Conservation (phyloP, 495 filamentous ascomycete species). For the Penicillium parvum region DNA sequence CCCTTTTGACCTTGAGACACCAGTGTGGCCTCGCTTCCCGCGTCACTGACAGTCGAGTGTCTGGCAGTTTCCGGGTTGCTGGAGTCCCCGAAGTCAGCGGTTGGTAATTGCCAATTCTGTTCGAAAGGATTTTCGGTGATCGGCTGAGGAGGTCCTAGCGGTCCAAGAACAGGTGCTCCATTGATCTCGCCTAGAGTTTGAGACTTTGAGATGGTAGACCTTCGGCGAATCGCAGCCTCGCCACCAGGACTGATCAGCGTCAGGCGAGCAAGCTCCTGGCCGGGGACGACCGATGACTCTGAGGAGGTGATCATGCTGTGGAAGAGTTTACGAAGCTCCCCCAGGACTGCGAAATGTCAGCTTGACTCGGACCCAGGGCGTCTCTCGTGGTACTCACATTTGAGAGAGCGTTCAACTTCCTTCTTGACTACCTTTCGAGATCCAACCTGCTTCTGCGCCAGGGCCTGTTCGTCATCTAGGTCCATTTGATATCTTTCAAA, state of each 20-base stretch:
- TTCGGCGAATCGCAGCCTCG: slow-evolving; percentile 53
- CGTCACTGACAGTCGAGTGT: slow-evolving; percentile 21
- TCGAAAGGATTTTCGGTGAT: slow-evolving; percentile 18
- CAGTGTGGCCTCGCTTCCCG: slow-evolving; percentile 50
- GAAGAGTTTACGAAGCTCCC: slow-evolving; percentile 71
- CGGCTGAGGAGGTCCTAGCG: slow-evolving; percentile 41
- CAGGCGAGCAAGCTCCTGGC: slow-evolving; percentile 75
- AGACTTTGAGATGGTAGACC: slow-evolving; percentile 48
- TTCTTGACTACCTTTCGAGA: slow-evolving; percentile 52
- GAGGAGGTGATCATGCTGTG: slow-evolving; percentile 58
- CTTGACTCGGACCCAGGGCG: neutral
- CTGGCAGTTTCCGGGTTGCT: slow-evolving; percentile 10
- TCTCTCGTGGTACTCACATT: too few relatives aligned
- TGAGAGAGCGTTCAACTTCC: slow-evolving; percentile 63
- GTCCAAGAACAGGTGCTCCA: slow-evolving; percentile 49
- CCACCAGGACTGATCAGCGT: slow-evolving; percentile 63
- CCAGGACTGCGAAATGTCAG: slow-evolving; percentile 50
- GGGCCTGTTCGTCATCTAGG: slow-evolving; percentile 48
- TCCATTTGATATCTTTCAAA: slow-evolving; percentile 65
- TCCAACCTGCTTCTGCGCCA: slow-evolving; percentile 63
- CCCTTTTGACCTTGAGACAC: slow-evolving; percentile 34
- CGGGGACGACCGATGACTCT: slow-evolving; percentile 55
- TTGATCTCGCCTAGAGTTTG: slow-evolving; percentile 46
- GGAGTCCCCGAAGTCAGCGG: slow-evolving; percentile 12
- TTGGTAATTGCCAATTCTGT: slow-evolving; percentile 10